Percentiles rank a stretch among this genome's conserved stretches.
Conservation (phyloP, 2,329 filamentous ascomycete species). For the Rutstroemia sydowiana region DNA sequence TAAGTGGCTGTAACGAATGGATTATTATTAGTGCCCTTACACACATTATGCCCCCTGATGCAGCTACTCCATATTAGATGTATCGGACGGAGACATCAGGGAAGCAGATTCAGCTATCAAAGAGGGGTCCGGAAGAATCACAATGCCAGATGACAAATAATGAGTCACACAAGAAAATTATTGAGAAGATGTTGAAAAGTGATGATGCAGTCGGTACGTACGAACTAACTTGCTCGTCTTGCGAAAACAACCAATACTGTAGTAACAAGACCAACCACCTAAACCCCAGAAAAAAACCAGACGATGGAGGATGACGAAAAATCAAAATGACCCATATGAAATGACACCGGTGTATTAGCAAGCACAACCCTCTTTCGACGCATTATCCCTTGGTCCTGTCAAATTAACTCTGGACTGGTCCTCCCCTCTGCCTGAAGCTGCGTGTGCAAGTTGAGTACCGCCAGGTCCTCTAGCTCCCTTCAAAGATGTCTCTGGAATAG, state of each 20-base stretch:
- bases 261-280: constrained; percentile 18
- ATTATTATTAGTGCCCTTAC: too few relatives aligned
- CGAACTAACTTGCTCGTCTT: constrained; percentile 16
- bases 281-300: constrained; percentile 17
- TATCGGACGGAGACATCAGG: too few relatives aligned
- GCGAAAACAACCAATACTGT: constrained; percentile 16
- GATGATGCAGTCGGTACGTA: neutral
- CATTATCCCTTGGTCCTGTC: constrained; percentile 62
- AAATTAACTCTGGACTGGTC: constrained; percentile 76
- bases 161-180: too few relatives aligned
- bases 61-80: too few relatives aligned
- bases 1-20: too few relatives aligned
- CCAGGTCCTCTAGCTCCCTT: constrained; percentile 77
- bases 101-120: too few relatives aligned
- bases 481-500: constrained; percentile 92
- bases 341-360: constrained; percentile 46
- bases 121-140: too few relatives aligned
- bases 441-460: constrained; percentile 37
- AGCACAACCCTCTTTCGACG: constrained; percentile 85
- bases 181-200: neutral
- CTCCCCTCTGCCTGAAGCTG: constrained; percentile 49
- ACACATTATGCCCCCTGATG: too few relatives aligned
- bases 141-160: too few relatives aligned
- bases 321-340: constrained; percentile 12
- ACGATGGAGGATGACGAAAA: constrained; percentile 12